Evolutionary conservation across 129 eudicot genomes (phyloP).

Genomic region (Oenanthe sinensis): DNA sequence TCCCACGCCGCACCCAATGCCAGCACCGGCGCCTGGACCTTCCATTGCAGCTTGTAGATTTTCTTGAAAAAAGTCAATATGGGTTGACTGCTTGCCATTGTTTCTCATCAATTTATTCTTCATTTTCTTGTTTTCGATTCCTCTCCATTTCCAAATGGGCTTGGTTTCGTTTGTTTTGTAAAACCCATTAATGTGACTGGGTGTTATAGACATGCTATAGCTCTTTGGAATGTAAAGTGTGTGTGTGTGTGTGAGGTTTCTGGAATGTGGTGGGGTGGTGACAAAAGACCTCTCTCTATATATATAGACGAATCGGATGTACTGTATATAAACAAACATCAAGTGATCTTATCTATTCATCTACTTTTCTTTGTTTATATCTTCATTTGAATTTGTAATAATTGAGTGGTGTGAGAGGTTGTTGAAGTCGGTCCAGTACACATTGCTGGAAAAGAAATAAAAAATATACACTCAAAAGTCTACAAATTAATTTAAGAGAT

Average conservation of each 20-base stretch:
- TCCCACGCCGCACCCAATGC: constrained; percentile 81
- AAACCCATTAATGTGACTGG: constrained; percentile 23
- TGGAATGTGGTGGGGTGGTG: not conserved
- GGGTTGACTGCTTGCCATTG: constrained; percentile 24
- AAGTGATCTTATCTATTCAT: not conserved
- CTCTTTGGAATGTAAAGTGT: not conserved
- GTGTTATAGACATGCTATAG: not conserved
- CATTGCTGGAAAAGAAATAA: too few relatives aligned
- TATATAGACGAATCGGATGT: too few relatives aligned
- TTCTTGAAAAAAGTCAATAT: constrained; percentile 41
- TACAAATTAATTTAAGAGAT: too few relatives aligned
- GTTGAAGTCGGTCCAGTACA: too few relatives aligned
- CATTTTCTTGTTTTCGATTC: constrained; percentile 22
- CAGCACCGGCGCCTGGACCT: constrained; percentile 82
- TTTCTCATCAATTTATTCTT: constrained; percentile 8
- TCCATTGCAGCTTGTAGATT: constrained; percentile 31
- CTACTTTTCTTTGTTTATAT: not conserved
- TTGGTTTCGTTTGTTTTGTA: constrained; percentile 13
- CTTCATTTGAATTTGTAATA: too few relatives aligned
- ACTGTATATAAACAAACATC: not conserved
- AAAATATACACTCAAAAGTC: too few relatives aligned
- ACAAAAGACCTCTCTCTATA: not conserved
- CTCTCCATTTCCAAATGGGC: constrained; percentile 52
- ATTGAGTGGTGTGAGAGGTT: too few relatives aligned
- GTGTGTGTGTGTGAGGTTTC: not conserved